Evolutionary conservation across 768 basidiomycete species (phyloP), one percentile per base, ranked within the genome.

Genomic region (Multifurca ochricompacta): DNA sequence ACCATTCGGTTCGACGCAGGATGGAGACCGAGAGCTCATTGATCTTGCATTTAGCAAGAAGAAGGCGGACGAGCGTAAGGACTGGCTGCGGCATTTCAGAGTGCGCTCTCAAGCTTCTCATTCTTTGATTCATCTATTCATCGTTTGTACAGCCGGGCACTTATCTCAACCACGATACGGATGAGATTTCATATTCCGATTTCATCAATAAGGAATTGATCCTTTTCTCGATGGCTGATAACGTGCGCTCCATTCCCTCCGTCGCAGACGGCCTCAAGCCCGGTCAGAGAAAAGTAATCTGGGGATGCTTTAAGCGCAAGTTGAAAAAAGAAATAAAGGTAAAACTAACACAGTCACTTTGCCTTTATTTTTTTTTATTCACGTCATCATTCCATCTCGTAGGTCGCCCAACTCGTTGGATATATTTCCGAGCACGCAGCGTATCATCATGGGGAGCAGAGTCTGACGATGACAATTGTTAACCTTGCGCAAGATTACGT

Each of bases 21-120:
- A 84, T 0, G 92, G 85, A 2, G 96, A 98, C 61, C 82, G 81
- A 41, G 84, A 83, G 6, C 77, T 97, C 32, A 95, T 99, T 56
- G 96, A 99, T 36, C 83, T 99, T 52, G 96, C 96, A 0, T 99
- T 99, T 76, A 97, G 91, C 74, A 99, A 98, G 81, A 98, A 97
- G 77, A 97, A 95, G 66, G 90, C 93, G 0, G 96, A 99, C 56
- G 93, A 97, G 2, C 85, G 96, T 48, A 98, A 99, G 68, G 96
- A 99, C 53, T 99, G 96, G 96, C 73, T 99, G 11, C 79, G 96
- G 21, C 85, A 91, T 57, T 95, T 92, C 73, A 91, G 80, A 75
- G 92, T 87, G 63, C 53, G 71, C 50, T 42, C 41, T 43, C 5
- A 37, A 31, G 31, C 9, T 43, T 19, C 3, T 14, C 11, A 3